Evolutionary conservation across 768 basidiomycete species (phyloP).

Genomic region (Tulasnella sp.): DNA sequence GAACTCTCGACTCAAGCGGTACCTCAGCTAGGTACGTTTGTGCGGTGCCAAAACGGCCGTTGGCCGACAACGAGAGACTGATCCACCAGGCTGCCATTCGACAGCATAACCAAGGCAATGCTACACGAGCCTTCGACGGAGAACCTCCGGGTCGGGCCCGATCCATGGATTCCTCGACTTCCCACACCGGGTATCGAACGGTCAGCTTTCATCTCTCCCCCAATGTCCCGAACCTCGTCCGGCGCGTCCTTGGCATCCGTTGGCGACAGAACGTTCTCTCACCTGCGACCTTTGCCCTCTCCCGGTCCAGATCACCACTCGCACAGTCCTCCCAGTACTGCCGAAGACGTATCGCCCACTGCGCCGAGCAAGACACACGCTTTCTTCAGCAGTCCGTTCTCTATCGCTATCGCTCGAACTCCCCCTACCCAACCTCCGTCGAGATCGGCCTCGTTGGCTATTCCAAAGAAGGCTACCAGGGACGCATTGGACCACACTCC

Average conservation of each 20-base stretch:
- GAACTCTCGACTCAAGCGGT: no score
- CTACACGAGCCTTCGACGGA: background rate
- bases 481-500: slow-evolving; percentile 22
- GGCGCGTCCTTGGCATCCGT: slow-evolving; percentile 6
- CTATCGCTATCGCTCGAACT: slow-evolving; percentile 23
- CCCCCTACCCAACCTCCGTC: slow-evolving; percentile 27
- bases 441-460: slow-evolving; percentile 31
- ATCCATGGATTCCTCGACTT: slow-evolving; percentile 13
- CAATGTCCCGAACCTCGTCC: slow-evolving; percentile 3
- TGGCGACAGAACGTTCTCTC: background rate
- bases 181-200: slow-evolving; percentile 3
- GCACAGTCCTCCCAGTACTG: background rate
- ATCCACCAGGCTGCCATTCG: no score
- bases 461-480: slow-evolving; percentile 9
- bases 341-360: slow-evolving; percentile 20
- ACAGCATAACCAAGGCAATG: no score
- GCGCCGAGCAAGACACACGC: slow-evolving; percentile 35
- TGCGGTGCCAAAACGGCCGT: no score
- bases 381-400: slow-evolving; percentile 25
- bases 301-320: slow-evolving; percentile 8
- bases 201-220: background rate
- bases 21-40: no score
- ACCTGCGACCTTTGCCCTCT: slow-evolving; percentile 9
- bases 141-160: slow-evolving; percentile 9
- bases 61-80: no score